Conservation (phyloP, 1,284 basidiomycete species). For the Rhizoctonia solani region DNA sequence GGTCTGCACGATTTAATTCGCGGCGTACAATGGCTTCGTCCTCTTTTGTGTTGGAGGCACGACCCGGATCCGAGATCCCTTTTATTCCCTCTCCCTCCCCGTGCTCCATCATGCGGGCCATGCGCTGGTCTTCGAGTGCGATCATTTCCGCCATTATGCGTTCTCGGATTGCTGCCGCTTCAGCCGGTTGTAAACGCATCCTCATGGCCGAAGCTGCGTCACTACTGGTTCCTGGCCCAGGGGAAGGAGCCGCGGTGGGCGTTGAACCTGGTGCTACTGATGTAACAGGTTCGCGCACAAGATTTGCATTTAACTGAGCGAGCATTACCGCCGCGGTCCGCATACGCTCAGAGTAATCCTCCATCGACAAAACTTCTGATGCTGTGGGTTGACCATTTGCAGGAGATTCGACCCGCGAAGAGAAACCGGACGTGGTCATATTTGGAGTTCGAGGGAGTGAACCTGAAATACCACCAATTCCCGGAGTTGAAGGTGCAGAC, state of each 20-base stretch:
- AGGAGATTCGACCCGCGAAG: conserved; percentile 7
- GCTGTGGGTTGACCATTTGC: conserved; percentile 29
- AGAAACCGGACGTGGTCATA: conserved; percentile 12
- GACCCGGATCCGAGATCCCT: conserved; percentile 49
- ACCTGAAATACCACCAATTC: conserved; percentile 24
- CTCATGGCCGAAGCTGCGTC: conserved; percentile 49
- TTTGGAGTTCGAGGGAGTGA: conserved; percentile 36
- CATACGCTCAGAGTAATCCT: conserved; percentile 98
- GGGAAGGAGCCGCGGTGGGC: conserved; percentile 40
- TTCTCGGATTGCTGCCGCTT: conserved; percentile 89
- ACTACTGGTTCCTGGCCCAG: conserved; percentile 43
- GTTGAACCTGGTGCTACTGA: conserved; percentile 47
- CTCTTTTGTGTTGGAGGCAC: conserved; percentile 65
- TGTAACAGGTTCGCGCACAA: conserved; percentile 54
- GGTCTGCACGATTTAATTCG: conserved; percentile 96
- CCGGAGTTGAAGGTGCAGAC: conserved; percentile 41
- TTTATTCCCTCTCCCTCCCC: conserved; percentile 60
- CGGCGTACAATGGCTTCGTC: conserved; percentile 91
- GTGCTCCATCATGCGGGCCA: conserved; percentile 87
- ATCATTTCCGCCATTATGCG: conserved; percentile 99
- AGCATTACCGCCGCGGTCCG: conserved; percentile 98
- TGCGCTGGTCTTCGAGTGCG: conserved; percentile 92
- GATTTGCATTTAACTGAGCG: conserved; percentile 89
- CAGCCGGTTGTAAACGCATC: conserved; percentile 71
- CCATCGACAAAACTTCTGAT: conserved; percentile 58